phyloP scores from a whole-genome alignment of 805 yeast species.

The Barnettozyma sucrosica region DNA sequence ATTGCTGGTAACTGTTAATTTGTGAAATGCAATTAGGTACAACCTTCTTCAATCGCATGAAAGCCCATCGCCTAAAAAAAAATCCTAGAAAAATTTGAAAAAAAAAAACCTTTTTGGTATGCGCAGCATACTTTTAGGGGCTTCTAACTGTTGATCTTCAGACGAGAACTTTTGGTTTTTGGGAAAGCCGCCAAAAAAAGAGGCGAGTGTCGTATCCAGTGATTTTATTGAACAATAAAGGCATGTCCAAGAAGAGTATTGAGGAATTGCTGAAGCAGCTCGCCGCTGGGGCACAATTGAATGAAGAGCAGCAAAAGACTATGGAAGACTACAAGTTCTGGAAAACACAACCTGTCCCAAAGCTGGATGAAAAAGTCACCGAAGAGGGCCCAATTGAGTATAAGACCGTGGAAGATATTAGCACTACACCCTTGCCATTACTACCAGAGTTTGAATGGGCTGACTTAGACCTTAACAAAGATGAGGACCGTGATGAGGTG shows the following conservation, averaged over 20 bases:
- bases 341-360: constrained; percentile 95
- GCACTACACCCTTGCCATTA: constrained; percentile 64
- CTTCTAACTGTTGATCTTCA: background rate
- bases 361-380: constrained; percentile 58
- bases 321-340: constrained; percentile 94
- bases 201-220: background rate
- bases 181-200: background rate
- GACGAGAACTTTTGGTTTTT: background rate
- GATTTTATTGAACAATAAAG: background rate
- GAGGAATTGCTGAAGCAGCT: constrained; percentile 51
- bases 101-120: background rate
- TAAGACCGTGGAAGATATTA: constrained; percentile 68
- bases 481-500: constrained; percentile 65
- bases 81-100: background rate
- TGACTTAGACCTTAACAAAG: constrained; percentile 57
- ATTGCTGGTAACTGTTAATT: constrained; percentile 30
- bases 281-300: constrained; percentile 33
- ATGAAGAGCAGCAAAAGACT: constrained; percentile 55
- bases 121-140: background rate
- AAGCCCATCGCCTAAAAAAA: constrained; percentile 3
- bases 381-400: constrained; percentile 80
- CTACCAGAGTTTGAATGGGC: constrained; percentile 81
- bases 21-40: background rate
- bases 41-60: background rate
- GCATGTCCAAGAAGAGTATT: constrained; percentile 29